phyloP scores from a whole-genome alignment of 2,329 filamentous ascomycete species.

The Pezizomycotina sp. region DNA sequence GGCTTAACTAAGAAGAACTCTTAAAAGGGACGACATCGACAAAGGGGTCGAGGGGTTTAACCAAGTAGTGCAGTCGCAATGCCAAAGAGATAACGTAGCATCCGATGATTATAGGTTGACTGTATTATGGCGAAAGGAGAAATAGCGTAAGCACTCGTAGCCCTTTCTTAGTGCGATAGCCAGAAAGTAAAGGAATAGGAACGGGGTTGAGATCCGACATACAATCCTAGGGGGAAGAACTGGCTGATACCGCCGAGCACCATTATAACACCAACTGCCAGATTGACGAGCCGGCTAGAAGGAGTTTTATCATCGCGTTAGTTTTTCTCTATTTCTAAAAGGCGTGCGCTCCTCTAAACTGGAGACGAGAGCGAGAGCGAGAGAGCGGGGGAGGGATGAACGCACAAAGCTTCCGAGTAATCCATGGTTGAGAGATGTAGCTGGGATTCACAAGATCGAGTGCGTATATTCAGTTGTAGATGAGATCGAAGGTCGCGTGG shows the following conservation, averaged over 20 bases:
- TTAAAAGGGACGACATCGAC: background rate
- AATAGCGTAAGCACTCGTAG: background rate
- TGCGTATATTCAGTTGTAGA: too few species aligned
- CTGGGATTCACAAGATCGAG: too few species aligned
- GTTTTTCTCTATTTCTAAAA: too few species aligned
- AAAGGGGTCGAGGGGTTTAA: conserved; percentile 23
- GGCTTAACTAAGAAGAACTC: conserved; percentile 18
- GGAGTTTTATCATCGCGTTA: too few species aligned
- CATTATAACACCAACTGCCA: conserved; percentile 74
- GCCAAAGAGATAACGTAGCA: conserved; percentile 79
- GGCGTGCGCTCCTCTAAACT: too few species aligned
- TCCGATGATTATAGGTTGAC: conserved; percentile 60
- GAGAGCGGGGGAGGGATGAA: too few species aligned
- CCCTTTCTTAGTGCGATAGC: conserved; percentile 2
- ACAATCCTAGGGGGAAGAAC: conserved; percentile 47
- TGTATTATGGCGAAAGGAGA: conserved; percentile 28
- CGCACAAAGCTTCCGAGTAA: too few species aligned
- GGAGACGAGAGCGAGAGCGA: too few species aligned
- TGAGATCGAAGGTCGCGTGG: too few species aligned
- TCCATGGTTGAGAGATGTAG: too few species aligned
- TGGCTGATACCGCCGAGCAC: conserved; percentile 64
- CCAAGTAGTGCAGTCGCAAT: conserved; percentile 28
- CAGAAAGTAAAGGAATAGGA: background rate
- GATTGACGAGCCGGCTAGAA: conserved; percentile 62
- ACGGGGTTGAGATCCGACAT: conserved; percentile 29